Percentiles rank a stretch among this genome's conserved stretches.
These are phyloP conservation scores for Lecanicillium sp. DNA, from an alignment of 2,329 filamentous ascomycete species.

Conservation along the genomic window DNA sequence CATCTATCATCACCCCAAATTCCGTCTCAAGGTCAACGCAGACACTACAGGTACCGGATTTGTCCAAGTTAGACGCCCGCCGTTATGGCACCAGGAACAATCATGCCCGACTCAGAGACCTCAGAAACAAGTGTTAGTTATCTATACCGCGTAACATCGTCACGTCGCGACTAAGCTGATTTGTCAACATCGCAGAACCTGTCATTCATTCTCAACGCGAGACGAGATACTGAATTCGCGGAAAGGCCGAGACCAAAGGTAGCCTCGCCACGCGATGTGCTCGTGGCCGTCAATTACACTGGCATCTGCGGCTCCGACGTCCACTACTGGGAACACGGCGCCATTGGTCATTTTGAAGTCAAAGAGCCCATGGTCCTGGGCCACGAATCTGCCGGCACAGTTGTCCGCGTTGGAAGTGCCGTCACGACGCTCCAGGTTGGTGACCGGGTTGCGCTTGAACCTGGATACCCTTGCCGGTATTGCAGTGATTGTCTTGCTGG, in stretches of 20 bases:
- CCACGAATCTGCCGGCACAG: conserved; percentile 38
- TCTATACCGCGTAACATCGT: too few species aligned
- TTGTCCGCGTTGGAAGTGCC: conserved; percentile 34
- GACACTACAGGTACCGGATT: too few species aligned
- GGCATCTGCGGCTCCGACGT: conserved; percentile 44
- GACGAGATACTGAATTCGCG: conserved; percentile 65
- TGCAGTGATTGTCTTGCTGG: conserved; percentile 38
- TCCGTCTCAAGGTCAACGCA: too few species aligned
- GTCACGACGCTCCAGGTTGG: conserved; percentile 38
- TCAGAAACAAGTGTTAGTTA: too few species aligned
- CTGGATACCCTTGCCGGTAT: conserved; percentile 38
- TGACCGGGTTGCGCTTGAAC: conserved; percentile 43
- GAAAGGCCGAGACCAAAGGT: conserved; percentile 68
- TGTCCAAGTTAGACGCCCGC: too few species aligned
- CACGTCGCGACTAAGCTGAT: too few species aligned
- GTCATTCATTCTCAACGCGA: conserved; percentile 76
- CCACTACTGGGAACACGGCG: conserved; percentile 41
- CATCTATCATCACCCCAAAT: too few species aligned
- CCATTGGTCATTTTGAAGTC: conserved; percentile 40
- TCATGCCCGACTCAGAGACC: too few species aligned
- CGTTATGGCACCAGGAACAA: too few species aligned
- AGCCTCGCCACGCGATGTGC: conserved; percentile 38
- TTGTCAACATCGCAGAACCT: too few species aligned
- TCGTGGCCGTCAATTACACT: conserved; percentile 39
- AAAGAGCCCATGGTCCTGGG: conserved; percentile 40